phyloP scores from a whole-genome alignment of 129 eudicot species.

The carrot (Daucus carota) region DNA sequence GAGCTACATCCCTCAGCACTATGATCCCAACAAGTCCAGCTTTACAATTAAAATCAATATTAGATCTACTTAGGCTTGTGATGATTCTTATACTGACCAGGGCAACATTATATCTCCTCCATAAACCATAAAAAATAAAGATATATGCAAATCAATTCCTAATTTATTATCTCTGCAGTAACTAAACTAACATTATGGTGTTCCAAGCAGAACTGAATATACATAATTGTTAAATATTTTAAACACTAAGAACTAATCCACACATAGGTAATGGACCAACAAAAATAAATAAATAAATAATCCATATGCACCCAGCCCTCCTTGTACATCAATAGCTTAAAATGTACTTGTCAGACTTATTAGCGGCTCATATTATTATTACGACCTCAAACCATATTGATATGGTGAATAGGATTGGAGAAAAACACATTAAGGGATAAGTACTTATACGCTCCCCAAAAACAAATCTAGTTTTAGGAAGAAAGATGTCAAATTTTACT shows the following conservation, averaged over 20 bases:
- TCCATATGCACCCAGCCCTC: not conserved
- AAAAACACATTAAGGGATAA: not conserved
- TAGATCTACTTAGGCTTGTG: not conserved
- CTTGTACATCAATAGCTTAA: not conserved
- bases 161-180: not conserved
- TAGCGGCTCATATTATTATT: not conserved
- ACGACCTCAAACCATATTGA: not conserved
- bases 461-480: not conserved
- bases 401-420: not conserved
- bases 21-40: conserved; percentile 91
- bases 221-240: not conserved
- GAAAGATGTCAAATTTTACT: conserved; percentile 23
- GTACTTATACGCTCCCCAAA: not conserved
- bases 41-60: conserved; percentile 28
- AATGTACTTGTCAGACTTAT: not conserved
- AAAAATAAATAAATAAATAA: too few species aligned
- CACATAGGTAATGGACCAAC: not conserved
- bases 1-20: conserved; percentile 76
- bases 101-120: not conserved
- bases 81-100: not conserved
- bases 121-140: not conserved
- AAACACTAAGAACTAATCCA: not conserved
- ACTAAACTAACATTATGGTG: not conserved
- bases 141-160: not conserved
- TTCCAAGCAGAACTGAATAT: not conserved